A percentile compares a stretch with the other conserved stretches of the same genome.
Conservation (phyloP, 1,284 basidiomycete species). For the Sparassis latifolia region DNA sequence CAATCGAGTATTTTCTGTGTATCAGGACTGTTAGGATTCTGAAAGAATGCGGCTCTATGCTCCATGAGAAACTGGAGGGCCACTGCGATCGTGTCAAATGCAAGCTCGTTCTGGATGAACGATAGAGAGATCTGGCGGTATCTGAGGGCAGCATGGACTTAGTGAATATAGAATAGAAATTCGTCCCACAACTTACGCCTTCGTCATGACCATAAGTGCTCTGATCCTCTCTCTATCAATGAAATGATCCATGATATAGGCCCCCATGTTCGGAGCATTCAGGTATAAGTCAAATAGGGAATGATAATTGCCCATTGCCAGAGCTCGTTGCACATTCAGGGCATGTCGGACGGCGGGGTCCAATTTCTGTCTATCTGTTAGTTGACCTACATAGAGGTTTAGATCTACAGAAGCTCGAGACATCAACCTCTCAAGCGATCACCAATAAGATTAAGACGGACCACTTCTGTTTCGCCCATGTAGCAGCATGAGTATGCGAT, state of each 20-base stretch:
- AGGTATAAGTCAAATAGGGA: conserved; percentile 84
- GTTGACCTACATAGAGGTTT: conserved; percentile 92
- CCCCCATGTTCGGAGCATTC: conserved; percentile 93
- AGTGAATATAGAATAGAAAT: conserved; percentile 5
- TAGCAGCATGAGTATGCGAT: conserved; percentile 93
- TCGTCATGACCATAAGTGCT: conserved; percentile 86
- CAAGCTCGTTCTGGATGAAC: conserved; percentile 79
- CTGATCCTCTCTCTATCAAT: conserved; percentile 86
- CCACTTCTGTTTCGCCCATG: conserved; percentile 94
- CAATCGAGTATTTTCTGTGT: conserved; percentile 62
- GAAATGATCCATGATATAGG: conserved; percentile 99
- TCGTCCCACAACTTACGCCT: conserved; percentile 60
- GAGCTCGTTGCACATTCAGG: conserved; percentile 79
- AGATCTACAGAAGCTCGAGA: conserved; percentile 55
- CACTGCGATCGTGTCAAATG: conserved; percentile 67
- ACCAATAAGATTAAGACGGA: conserved; percentile 33
- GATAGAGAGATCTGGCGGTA: conserved; percentile 74
- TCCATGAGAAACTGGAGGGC: conserved; percentile 67
- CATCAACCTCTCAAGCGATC: not conserved
- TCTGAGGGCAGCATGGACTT: conserved; percentile 35
- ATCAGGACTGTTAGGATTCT: conserved; percentile 55
- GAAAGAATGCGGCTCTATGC: conserved; percentile 69
- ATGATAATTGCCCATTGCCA: conserved; percentile 93
- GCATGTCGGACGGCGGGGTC: conserved; percentile 83
- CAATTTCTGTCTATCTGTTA: conserved; percentile 85